These are phyloP conservation scores for Chiua virens DNA, from an alignment of 768 basidiomycete genomes.

Conservation along the genomic window DNA sequence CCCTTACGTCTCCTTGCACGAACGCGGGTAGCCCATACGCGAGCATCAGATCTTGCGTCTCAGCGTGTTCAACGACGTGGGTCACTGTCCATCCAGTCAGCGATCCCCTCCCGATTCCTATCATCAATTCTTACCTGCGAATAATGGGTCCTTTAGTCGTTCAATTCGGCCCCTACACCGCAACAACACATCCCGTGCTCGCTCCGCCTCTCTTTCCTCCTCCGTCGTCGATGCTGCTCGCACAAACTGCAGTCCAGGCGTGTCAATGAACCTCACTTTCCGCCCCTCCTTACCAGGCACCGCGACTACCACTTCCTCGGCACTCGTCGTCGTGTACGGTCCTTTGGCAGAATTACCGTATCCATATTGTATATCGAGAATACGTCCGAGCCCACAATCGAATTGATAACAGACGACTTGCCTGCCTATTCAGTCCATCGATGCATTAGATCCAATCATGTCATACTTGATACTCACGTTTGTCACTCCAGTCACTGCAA, in stretches of 20 bases:
- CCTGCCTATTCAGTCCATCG: constrained; percentile 54
- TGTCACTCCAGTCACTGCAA: constrained; percentile 82
- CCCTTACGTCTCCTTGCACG: constrained; percentile 57
- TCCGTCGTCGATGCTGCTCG: constrained; percentile 35
- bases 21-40: constrained; percentile 84
- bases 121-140: constrained; percentile 53
- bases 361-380: constrained; percentile 56
- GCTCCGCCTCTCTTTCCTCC: constrained; percentile 22
- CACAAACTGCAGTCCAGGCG: constrained; percentile 73
- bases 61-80: constrained; percentile 66
- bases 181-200: constrained; percentile 71
- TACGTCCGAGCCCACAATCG: constrained; percentile 52
- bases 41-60: constrained; percentile 85
- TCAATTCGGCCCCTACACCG: constrained; percentile 82
- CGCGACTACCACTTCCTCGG: constrained; percentile 60
- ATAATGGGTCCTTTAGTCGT: constrained; percentile 75
- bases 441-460: neutral
- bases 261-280: constrained; percentile 74
- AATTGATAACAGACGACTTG: constrained; percentile 85
- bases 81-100: constrained; percentile 45
- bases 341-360: constrained; percentile 49
- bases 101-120: neutral
- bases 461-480: constrained; percentile 53
- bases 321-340: constrained; percentile 67
- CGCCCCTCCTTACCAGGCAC: constrained; percentile 37